phyloP scores from a whole-genome alignment of 202 grass and related monocot species.

The Zoysia matrella region DNA sequence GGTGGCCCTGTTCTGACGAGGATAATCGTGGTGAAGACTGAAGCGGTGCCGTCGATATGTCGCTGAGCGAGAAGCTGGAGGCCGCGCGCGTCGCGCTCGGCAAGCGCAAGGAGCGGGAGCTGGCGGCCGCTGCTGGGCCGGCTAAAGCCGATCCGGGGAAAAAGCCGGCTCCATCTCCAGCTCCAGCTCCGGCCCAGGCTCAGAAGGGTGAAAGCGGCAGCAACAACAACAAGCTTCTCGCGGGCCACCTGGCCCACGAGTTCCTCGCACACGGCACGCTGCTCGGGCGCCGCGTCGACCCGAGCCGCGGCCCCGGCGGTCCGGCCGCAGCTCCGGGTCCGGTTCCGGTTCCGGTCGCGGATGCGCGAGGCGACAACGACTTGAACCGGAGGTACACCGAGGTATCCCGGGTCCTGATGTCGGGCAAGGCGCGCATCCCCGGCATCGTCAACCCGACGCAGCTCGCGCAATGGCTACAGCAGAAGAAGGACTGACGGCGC shows the following conservation, averaged over 20 bases:
- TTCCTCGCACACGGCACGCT: conserved; percentile 78
- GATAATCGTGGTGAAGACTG: neutral
- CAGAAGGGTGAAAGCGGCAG: too few species aligned
- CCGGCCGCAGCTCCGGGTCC: neutral
- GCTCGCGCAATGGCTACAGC: conserved; percentile 74
- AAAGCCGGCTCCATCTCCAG: neutral
- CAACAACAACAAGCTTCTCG: too few species aligned
- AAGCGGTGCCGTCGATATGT: conserved; percentile 49
- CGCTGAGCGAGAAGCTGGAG: conserved; percentile 54
- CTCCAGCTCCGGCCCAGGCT: too few species aligned
- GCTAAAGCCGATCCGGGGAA: conserved; percentile 40
- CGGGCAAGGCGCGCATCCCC: conserved; percentile 62
- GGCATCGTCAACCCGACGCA: conserved; percentile 90
- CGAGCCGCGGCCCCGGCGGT: neutral
- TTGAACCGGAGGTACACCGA: conserved; percentile 52
- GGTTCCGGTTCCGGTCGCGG: neutral
- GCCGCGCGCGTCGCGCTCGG: conserved; percentile 57
- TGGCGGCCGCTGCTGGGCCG: neutral
- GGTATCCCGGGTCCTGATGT: conserved; percentile 64
- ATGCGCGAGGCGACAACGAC: conserved; percentile 24
- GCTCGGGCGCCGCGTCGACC: conserved; percentile 59
- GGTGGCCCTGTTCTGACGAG: conserved; percentile 33
- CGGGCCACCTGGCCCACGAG: conserved; percentile 34
- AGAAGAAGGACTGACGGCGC: neutral
- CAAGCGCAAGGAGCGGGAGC: conserved; percentile 84